Evolutionary conservation across 768 basidiomycete species (phyloP), one percentile per base, ranked within the genome.

Genomic region (Leccinellum albellum): DNA sequence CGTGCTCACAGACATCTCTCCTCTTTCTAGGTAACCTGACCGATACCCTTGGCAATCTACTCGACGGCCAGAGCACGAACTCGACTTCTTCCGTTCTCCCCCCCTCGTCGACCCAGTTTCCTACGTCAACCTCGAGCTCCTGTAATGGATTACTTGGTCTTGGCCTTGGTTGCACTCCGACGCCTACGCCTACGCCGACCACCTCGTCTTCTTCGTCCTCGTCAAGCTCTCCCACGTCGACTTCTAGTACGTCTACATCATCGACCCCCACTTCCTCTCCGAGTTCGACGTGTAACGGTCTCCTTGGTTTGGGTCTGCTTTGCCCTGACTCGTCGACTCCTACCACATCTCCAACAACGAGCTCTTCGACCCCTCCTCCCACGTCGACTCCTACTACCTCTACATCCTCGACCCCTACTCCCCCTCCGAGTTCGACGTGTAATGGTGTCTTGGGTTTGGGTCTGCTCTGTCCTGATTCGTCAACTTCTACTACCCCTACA

Each of bases 111-210:
- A 52, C 62, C 2, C 44, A 55, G 31, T 15, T 37, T 6, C 20
- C 66, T 9, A 14, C 47, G 6, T 20, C 58, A 0, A 3, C 51
- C 3, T 20, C 55, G n/a, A 42, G 21, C 37, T 50, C 65, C 9
- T 69, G 67, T n/a, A 29, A 14, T 32, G 68, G 61, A 1, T 37
- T 68, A 2, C 51, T 70, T 31, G 68, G 61, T 23, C 6, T 62
- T 21, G 66, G 59, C 31, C 7, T 65, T 24, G 66, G 59, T 17
- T 70, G 63, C 47, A 23, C 60, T n/a, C 26, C 56, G 4, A 23
- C 56, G 12, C 23, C 40, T 3, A 24, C 37, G 5, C 6, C 55
- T 31, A 31, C 56, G 2, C 32, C 51, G 23, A 50, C 66, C 26
- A 40, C n/a, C n/a, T 35, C 35, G 28, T 6, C 28, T 28, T 28